Conservation (phyloP, 169 alveolate genomes). For the Babesia ovis region DNA sequence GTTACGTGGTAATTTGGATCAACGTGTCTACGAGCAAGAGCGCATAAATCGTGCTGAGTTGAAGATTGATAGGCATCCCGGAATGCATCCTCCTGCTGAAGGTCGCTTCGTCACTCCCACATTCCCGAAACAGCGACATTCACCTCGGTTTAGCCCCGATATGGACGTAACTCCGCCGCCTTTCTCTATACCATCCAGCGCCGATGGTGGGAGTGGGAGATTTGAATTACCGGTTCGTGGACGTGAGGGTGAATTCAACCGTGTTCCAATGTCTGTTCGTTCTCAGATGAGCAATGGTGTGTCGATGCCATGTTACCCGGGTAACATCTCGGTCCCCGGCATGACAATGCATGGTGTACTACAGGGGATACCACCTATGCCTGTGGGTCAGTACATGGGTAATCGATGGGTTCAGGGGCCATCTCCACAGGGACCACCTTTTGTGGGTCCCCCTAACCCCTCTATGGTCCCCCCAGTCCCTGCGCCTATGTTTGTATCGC, state of each 20-base stretch:
- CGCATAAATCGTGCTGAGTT: not conserved
- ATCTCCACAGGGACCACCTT: not conserved
- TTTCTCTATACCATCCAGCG: not conserved
- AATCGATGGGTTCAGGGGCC: conserved; percentile 4
- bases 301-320: not conserved
- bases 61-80: not conserved
- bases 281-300: conserved; percentile 6
- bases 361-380: not conserved
- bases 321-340: not conserved
- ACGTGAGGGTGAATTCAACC: not conserved
- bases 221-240: not conserved
- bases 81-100: not conserved
- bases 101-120: not conserved
- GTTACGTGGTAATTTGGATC: not conserved
- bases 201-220: not conserved
- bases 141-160: not conserved
- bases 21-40: not conserved
- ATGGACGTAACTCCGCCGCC: not conserved
- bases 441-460: not conserved
- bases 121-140: not conserved
- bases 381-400: not conserved
- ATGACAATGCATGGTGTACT: not conserved
- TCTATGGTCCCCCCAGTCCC: not conserved
- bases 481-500: not conserved
- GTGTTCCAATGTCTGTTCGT: not conserved